These are phyloP conservation scores for Microcyclospora tardicrescens DNA, from an alignment of 2,329 filamentous ascomycete genomes.

Conservation along the genomic window DNA sequence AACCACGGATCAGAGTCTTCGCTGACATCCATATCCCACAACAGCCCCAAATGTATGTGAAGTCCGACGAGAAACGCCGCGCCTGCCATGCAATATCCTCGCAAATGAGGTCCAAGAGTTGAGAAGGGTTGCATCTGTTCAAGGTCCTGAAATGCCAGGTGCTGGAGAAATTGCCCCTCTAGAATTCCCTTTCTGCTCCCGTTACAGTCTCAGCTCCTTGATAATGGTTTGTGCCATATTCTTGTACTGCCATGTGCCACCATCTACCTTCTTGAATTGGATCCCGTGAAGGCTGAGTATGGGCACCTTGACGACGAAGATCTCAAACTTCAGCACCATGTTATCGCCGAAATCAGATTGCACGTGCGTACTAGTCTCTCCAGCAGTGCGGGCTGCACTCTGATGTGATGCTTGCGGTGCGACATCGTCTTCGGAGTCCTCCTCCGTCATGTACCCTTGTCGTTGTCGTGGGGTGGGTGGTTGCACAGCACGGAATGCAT, in stretches of 20 bases:
- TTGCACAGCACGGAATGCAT: conserved; percentile 55
- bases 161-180: no score
- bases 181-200: no score
- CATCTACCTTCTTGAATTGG: conserved; percentile 92
- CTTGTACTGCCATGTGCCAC: conserved; percentile 97
- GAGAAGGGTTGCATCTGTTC: no score
- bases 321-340: conserved; percentile 82
- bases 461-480: conserved; percentile 33
- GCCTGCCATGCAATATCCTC: no score
- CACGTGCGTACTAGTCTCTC: conserved; percentile 84
- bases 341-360: conserved; percentile 77
- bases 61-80: no score
- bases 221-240: conserved; percentile 95
- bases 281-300: conserved; percentile 86
- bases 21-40: no score
- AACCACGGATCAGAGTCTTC: no score
- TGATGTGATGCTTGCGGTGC: conserved; percentile 7
- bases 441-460: conserved; percentile 66
- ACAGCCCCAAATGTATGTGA: no score
- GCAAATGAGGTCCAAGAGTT: no score
- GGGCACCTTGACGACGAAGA: conserved; percentile 94
- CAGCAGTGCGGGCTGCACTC: conserved; percentile 47
- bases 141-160: no score
- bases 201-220: conserved; percentile 63
- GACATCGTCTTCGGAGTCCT: conserved; percentile 19